Percentiles rank a stretch among this genome's conserved stretches.
These are phyloP conservation scores for Colletotrichum plurivorum DNA, from an alignment of 2,329 filamentous ascomycete species.

Conservation along the genomic window DNA sequence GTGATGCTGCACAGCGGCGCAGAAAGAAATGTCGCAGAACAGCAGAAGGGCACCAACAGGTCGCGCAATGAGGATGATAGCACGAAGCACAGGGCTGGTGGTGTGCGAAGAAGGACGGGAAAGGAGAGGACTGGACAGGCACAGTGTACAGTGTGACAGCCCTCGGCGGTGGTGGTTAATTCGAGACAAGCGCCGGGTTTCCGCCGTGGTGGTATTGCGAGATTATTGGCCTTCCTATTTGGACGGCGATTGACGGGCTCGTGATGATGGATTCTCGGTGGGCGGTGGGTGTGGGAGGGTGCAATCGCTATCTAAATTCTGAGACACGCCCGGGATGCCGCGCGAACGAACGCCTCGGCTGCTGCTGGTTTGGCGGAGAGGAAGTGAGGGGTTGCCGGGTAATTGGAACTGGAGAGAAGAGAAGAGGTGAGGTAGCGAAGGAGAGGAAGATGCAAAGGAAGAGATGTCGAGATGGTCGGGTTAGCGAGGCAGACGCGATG, in stretches of 20 bases:
- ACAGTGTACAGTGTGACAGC: constrained; percentile 30
- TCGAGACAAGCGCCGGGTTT: constrained; percentile 38
- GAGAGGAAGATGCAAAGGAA: not conserved
- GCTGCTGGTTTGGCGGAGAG: constrained; percentile 25
- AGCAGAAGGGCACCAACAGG: constrained; percentile 6
- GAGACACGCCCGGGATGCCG: constrained; percentile 20
- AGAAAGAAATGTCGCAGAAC: constrained; percentile 12
- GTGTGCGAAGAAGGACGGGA: constrained; percentile 25
- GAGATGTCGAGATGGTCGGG: not conserved
- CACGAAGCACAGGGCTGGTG: constrained; percentile 2
- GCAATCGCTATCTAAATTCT: constrained; percentile 14
- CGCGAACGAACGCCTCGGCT: constrained; percentile 30
- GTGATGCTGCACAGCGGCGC: constrained; percentile 5
- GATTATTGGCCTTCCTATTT: constrained; percentile 42
- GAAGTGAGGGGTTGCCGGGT: constrained; percentile 18
- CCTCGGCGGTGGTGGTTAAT: constrained; percentile 30
- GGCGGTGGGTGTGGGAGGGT: constrained; percentile 29
- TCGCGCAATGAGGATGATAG: constrained; percentile 1
- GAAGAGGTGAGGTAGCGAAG: not conserved
- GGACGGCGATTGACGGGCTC: constrained; percentile 36
- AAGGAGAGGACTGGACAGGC: too few species aligned
- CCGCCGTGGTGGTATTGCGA: constrained; percentile 40
- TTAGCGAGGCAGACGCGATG: constrained; percentile 1
- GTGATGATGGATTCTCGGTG: constrained; percentile 37
- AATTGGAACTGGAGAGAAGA: constrained; percentile 16